Evolutionary conservation across 345 rosid genomes (phyloP), one percentile per base, ranked within the genome.

Genomic region (Kandelia obovata): DNA sequence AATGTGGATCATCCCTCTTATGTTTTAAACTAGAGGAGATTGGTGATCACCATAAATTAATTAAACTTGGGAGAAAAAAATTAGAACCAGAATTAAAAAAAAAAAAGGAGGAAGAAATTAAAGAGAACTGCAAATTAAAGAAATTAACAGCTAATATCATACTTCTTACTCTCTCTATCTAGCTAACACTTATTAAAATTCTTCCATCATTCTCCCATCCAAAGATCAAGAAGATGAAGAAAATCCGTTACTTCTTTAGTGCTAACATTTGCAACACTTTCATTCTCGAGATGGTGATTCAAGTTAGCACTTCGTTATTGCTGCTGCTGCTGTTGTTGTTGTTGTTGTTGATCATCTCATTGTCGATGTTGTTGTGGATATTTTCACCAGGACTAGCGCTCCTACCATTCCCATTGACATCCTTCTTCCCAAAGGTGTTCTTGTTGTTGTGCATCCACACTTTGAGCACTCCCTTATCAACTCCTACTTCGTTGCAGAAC

Each of bases 401-500:
- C 26, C 25, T 58, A 32, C 19, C 19, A 15, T 21, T n/a, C 23
- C 65, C 69, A 64, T 75, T 58, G 6, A 56, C 4, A 13, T 79
- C 82, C 37, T 66, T 79, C 59, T 83, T 84, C 26, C 72, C 87
- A 6, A 87, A 76, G 43, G 88, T 84, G 72, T 72, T 87, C 85
- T 94, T 94, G 77, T 94, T 94, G 77, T 94, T 94, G 65, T 94
- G 98, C 96, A 94, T 94, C 98, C 97, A 91, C 0, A 94, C 98
- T 74, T 94, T 94, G 39, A 94, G 74, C 15, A 89, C 97, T 1
- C 69, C 80, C 61, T 72, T 87, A 31, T 89, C 96, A 27, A 94
- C 89, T 13, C 90, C 91, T 3, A 89, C 77, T 57, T 89, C 90
- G 46, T 70, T 71, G 79, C 98, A 94, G 34, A 94, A 86, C 37